phyloP scores from a whole-genome alignment of 768 basidiomycete genomes.

The Russula foetens region DNA sequence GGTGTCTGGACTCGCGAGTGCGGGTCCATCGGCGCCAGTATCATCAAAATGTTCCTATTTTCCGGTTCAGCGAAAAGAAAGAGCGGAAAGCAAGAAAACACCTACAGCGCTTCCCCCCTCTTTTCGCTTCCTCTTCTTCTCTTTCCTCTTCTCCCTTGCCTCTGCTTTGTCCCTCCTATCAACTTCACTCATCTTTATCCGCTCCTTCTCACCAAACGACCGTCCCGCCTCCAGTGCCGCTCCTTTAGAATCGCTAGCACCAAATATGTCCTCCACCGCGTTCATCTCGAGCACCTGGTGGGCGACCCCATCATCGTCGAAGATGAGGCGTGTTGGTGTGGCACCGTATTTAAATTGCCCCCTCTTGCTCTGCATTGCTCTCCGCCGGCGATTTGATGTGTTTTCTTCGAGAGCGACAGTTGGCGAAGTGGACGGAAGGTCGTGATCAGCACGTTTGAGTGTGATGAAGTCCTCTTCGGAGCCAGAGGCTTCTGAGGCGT shows the following conservation, averaged over 20 bases:
- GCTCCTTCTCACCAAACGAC: conserved; percentile 66
- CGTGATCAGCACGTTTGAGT: conserved; percentile 86
- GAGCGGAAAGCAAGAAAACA: neutral
- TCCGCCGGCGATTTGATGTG: conserved; percentile 83
- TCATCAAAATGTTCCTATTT: conserved; percentile 22
- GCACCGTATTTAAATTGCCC: conserved; percentile 54
- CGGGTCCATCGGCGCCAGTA: conserved; percentile 23
- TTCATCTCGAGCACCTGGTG: conserved; percentile 82
- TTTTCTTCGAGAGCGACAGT: conserved; percentile 33
- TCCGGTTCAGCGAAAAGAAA: neutral
- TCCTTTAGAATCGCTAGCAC: conserved; percentile 45
- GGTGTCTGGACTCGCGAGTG: conserved; percentile 33
- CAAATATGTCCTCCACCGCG: conserved; percentile 60
- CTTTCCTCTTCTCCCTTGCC: conserved; percentile 79
- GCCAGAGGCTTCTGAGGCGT: conserved; percentile 36
- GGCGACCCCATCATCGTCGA: conserved; percentile 79
- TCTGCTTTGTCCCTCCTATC: conserved; percentile 75
- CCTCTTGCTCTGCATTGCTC: conserved; percentile 66
- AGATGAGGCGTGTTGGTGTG: conserved; percentile 66
- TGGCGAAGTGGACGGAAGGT: conserved; percentile 33
- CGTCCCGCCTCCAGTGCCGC: conserved; percentile 57
- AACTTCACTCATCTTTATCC: conserved; percentile 56
- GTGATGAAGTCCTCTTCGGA: conserved; percentile 83
- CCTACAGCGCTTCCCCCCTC: conserved; percentile 46
- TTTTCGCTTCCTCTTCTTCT: conserved; percentile 90